Base-by-base conservation (phyloP, 768 basidiomycete genomes). In the Nidularia sp. region DNA sequence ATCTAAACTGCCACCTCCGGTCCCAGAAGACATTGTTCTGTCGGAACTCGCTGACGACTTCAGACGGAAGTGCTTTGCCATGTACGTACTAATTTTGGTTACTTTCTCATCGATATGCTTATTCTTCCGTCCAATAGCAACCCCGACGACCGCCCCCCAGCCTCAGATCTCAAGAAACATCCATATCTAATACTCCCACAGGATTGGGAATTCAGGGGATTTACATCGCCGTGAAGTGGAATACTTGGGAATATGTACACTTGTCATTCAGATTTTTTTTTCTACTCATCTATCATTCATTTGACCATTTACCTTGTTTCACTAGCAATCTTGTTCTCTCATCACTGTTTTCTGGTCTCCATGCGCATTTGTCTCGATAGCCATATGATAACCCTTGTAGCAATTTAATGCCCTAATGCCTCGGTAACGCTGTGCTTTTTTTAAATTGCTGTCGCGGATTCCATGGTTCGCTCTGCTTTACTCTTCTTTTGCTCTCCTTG, bases 41-140 rank as follows among this genome's bases (percentile, higher is more conserved):
- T 86, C 90, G 15, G 71, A 79, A 25, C 76, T 85, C 47, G 95
- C 89, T 7, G 79, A 88, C 55, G 89, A 96, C 64, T 97, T 99
- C 69, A 79, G 96, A 59, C 75, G 76, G 48, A 85, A 84, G 62
- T 98, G 97, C 69, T 93, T 98, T 63, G 88, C 91, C 3, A 85
- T 92, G 92, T 92, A 64, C 59, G 88, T 69, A 5, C 36, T 57
- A 55, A 34, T 29, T 4, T 4, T 29, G 25, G 25, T 29, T 18
- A 18, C 18, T 18, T 18, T 18, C 18, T 18, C 18, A 4, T 29
- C 25, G 25, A 29, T 29, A 4, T 29, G 4, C 25, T 29, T 29
- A 29, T 29, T 29, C 25, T 29, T 29, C 48, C 13, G 36, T 36
- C 44, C 51, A 53, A 18, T 53, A 92, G 90, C 55, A 85, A 94